These are phyloP conservation scores for Boletus reticuloceps DNA, from an alignment of 768 basidiomycete species.

Conservation along the genomic window DNA sequence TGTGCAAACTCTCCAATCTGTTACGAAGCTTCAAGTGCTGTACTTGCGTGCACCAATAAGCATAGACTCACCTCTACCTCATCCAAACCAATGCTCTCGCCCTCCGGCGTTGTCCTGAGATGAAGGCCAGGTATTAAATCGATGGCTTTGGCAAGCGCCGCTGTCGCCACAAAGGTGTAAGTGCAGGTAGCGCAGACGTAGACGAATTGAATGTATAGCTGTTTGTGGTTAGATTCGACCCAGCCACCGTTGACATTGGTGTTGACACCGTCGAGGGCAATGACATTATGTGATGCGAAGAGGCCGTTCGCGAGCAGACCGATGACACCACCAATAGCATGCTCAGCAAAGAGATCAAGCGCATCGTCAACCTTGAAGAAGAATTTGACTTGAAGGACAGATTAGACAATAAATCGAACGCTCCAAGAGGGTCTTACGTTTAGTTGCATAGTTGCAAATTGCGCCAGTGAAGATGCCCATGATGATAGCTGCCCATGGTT, in stretches of 20 bases:
- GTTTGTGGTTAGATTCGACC: conserved; percentile 75
- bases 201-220: conserved; percentile 74
- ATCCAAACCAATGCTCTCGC: conserved; percentile 64
- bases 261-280: conserved; percentile 67
- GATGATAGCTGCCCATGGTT: conserved; percentile 73
- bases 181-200: conserved; percentile 56
- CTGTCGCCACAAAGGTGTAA: conserved; percentile 64
- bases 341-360: conserved; percentile 89
- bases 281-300: conserved; percentile 66
- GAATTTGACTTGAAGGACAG: conserved; percentile 54
- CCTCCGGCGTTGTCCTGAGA: conserved; percentile 51
- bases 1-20: conserved; percentile 70
- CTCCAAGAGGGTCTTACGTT: conserved; percentile 44
- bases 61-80: conserved; percentile 57
- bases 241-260: conserved; percentile 57
- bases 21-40: neutral
- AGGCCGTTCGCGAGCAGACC: conserved; percentile 72
- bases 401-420: conserved; percentile 7
- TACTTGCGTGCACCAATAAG: neutral
- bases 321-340: conserved; percentile 81
- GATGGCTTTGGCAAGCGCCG: conserved; percentile 53
- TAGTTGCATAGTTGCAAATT: conserved; percentile 81
- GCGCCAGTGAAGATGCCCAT: conserved; percentile 72
- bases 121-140: conserved; percentile 58
- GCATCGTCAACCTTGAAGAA: conserved; percentile 78